Conservation (phyloP, 106 monocot genomes). For the Acorus gramineus region DNA sequence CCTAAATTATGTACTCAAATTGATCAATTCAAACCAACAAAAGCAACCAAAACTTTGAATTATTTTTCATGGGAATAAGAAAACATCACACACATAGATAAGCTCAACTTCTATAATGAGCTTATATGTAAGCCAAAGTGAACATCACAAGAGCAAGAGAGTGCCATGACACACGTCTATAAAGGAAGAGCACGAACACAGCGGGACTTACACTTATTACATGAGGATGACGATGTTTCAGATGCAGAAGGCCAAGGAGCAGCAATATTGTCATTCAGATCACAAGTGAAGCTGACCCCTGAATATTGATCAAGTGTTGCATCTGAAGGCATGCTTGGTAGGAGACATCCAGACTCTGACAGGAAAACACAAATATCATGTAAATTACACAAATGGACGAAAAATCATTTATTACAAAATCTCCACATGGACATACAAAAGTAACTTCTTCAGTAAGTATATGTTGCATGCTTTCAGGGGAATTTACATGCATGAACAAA, state of each 20-base stretch:
- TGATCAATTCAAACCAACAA: too few relatives aligned
- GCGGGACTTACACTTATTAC: slow-evolving; percentile 68
- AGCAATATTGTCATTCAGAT: slow-evolving; percentile 97
- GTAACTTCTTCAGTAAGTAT: too few relatives aligned
- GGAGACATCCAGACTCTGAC: slow-evolving; percentile 85
- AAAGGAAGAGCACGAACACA: neutral
- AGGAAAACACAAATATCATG: slow-evolving; percentile 3
- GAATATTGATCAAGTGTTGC: slow-evolving; percentile 66
- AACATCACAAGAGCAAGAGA: too few relatives aligned
- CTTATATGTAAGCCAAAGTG: too few relatives aligned
- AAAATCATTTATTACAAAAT: too few relatives aligned
- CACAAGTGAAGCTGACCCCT: slow-evolving; percentile 95
- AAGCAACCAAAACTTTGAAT: too few relatives aligned
- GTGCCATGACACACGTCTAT: neutral
- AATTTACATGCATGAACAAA: too few relatives aligned
- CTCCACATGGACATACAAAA: neutral
- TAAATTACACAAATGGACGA: neutral
- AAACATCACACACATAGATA: too few relatives aligned
- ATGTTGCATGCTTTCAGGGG: too few relatives aligned
- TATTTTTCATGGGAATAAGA: too few relatives aligned
- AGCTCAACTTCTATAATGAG: too few relatives aligned
- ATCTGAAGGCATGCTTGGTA: slow-evolving; percentile 95
- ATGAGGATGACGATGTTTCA: slow-evolving; percentile 52
- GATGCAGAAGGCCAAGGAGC: slow-evolving; percentile 90
- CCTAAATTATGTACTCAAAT: too few relatives aligned